Base-by-base conservation (phyloP, 1,139 yeast species). In the Saccharomycopsis hybrid region DNA sequence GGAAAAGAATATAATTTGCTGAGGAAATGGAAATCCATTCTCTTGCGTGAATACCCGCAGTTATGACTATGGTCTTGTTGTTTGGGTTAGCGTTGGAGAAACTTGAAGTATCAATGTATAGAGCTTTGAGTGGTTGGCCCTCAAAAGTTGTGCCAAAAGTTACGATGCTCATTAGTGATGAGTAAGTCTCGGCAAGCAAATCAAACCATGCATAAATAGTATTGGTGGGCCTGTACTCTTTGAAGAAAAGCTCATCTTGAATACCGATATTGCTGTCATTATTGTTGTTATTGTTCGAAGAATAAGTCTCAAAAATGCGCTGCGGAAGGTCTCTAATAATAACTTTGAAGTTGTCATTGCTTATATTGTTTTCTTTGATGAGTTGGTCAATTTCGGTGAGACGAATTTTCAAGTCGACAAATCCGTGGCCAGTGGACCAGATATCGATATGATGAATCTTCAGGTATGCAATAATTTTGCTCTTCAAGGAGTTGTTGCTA, bases 21-120 rank as follows among this genome's bases (percentile, higher is more conserved):
- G 92, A 74, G 5, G 90, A 77, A 3, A 82, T 79, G 31, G 90
- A 78, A 24, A 88, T 76, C 97, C 97, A 89, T 65, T 89, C 97
- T 46, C 97, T 74, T 0, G 96, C 94, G 65, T 89, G 96, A 1
- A 84, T 74, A 1, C 96, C 96, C 25, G 92, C 90, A 0, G 92
- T 80, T 11, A 89, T 71, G 1, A 88, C 85, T 46, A 89, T 74
- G 0, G 94, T 85, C 61, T 80, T 82, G 59, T 78, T 75, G 24
- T 72, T 69, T 46, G 79, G 82, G 37, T 64, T 58, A n/a, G 69
- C 72, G 9, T 65, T 65, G 33, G 61, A 60, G 11, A 62, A 56
- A 41, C 57, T 61, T 36, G 76, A 76, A 2, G 76, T 73, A 2
- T 80, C 70, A 33, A 87, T 63, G 59, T 85, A 86, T 33, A 87